These are phyloP conservation scores for Bipolaris oryzae DNA, from an alignment of 2,329 filamentous ascomycete genomes.

Conservation along the genomic window DNA sequence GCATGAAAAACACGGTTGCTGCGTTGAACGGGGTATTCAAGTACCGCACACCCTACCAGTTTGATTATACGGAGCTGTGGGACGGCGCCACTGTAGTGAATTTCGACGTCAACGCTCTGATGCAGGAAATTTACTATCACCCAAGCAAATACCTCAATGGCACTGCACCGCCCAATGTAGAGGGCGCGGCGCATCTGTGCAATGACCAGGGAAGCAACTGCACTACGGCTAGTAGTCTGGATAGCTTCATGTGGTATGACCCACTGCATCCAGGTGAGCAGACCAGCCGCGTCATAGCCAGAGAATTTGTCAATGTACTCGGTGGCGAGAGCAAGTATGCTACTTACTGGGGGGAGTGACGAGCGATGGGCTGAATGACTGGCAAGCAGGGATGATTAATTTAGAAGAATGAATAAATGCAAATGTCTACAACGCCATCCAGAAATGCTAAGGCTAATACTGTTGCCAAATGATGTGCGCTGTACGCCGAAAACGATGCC, in stretches of 20 bases:
- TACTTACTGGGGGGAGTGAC: constrained; percentile 49
- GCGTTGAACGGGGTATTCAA: constrained; percentile 59
- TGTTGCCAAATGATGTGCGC: not conserved
- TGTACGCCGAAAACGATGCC: not conserved
- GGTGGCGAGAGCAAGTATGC: constrained; percentile 56
- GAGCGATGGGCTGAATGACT: too few species aligned
- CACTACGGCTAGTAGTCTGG: constrained; percentile 37
- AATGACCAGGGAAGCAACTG: constrained; percentile 49
- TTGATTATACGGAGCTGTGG: constrained; percentile 52
- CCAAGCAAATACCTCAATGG: constrained; percentile 68
- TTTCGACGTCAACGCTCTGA: constrained; percentile 67
- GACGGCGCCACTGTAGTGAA: constrained; percentile 66
- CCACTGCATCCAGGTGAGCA: constrained; percentile 73
- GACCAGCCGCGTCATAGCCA: constrained; percentile 63
- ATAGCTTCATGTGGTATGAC: constrained; percentile 76
- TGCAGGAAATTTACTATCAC: constrained; percentile 68
- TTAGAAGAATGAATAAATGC: not conserved
- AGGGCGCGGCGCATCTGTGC: constrained; percentile 64
- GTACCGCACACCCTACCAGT: constrained; percentile 58
- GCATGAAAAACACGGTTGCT: constrained; percentile 60
- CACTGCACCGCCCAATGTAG: constrained; percentile 66
- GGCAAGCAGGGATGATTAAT: too few species aligned
- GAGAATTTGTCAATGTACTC: constrained; percentile 62
- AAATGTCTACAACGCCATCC: not conserved
- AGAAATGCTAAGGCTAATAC: not conserved